Evolutionary conservation across 148 eudicot species (phyloP).

Genomic region (Selenicereus undatus): DNA sequence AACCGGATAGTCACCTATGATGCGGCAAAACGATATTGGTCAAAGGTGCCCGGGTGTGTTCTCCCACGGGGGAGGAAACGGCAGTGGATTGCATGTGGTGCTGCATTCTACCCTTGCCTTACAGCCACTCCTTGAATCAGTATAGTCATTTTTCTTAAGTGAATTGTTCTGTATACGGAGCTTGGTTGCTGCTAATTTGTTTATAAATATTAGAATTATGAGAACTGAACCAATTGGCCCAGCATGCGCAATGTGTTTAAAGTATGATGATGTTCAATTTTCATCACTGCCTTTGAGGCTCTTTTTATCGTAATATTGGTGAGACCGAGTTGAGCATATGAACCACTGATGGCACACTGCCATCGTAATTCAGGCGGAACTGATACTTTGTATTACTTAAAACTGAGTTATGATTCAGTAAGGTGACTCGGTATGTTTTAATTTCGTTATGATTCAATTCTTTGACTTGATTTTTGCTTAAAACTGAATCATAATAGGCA

Average conservation of each 20-base stretch:
- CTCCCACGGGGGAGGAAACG: constrained; percentile 63
- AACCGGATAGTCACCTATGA: constrained; percentile 76
- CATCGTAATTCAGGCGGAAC: no score
- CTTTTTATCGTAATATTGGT: not conserved
- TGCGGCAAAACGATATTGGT: constrained; percentile 60
- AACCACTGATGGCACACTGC: no score
- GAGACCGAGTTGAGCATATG: no score
- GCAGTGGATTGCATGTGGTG: constrained; percentile 78
- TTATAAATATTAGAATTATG: not conserved
- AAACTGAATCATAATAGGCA: no score
- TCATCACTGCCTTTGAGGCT: not conserved
- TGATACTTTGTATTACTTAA: no score
- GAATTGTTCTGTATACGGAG: not conserved
- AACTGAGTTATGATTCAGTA: no score
- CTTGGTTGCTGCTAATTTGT: not conserved
- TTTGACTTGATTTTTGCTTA: no score
- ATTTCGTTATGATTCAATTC: no score
- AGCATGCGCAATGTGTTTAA: not conserved
- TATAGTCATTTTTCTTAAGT: not conserved
- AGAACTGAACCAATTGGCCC: not conserved
- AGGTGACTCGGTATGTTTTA: no score
- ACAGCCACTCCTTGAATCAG: constrained; percentile 47
- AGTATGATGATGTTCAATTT: no score
- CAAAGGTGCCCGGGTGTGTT: constrained; percentile 65
- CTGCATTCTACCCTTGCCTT: constrained; percentile 79